Evolutionary conservation across 2,329 filamentous ascomycete genomes (phyloP), one percentile per base, ranked within the genome.

Genomic region (Calonectria naviculata): DNA sequence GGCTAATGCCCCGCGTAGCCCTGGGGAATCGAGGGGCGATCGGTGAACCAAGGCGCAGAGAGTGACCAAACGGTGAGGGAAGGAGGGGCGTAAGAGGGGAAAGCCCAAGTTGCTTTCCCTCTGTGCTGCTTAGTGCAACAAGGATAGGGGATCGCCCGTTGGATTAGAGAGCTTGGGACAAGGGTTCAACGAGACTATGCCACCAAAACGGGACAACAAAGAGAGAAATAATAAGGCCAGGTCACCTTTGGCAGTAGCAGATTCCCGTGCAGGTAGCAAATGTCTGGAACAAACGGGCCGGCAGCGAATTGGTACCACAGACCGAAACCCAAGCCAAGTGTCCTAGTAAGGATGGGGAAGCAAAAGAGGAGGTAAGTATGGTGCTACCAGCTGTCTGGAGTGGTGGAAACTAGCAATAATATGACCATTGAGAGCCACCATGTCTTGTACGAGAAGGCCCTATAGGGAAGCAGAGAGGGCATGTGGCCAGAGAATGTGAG

Each of bases 111-210:
- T 28, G 38, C n/a, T 71, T 67, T 42, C 65, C 67, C 52, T 56
- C 38, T 64, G 71, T 76, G 62, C 64, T 75, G 70, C 70, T 68
- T 75, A 69, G 71, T 65, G 73, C 42, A 77, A 70, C 77, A 74
- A 73, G 74, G 74, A 77, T 73, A 71, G 61, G 54, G 56, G 49
- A 62, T 68, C 67, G 61, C 24, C 67, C 54, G 63, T 78, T 47
- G 29, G 38, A 56, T 44, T 47, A 28, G 47, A 67, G 67, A 65
- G 69, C 44, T 63, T 49, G 28, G 52, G 54, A 66, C 70, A 72
- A 68, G 67, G 67, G 67, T 74, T 63, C 68, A 49, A 49, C 31
- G 36, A 62, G 19, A 31, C 62, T 52, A 36, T 56, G 60, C 46
- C 56, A 58, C 68, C 65, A 47, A 61, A 38, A 62, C 26, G 47